Conservation (phyloP, 129 eudicot species). For the Flaveria robusta region DNA sequence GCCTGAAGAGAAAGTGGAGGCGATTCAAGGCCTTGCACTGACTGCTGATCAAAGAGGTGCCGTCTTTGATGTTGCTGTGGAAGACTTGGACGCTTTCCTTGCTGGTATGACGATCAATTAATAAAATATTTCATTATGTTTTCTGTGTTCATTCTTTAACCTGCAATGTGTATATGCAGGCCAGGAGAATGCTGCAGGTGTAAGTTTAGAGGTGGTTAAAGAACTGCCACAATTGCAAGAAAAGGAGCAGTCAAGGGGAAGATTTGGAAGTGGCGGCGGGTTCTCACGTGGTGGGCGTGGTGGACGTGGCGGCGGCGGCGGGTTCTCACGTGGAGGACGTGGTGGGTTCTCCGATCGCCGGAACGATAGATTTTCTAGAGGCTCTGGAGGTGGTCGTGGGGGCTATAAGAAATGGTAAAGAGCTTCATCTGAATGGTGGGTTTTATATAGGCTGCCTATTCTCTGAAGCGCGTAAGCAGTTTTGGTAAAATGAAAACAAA, state of each 20-base stretch:
- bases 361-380: constrained; percentile 36
- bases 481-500: constrained; percentile 39
- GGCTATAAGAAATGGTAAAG: constrained; percentile 54
- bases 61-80: constrained; percentile 69
- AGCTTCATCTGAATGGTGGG: neutral
- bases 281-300: constrained; percentile 43
- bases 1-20: constrained; percentile 81
- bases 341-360: constrained; percentile 47
- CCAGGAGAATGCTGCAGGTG: constrained; percentile 70
- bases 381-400: constrained; percentile 52
- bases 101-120: constrained; percentile 41
- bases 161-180: constrained; percentile 38
- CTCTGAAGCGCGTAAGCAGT: constrained; percentile 28
- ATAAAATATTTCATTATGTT: neutral
- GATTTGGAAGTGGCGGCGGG: constrained; percentile 54
- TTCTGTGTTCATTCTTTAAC: neutral
- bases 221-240: constrained; percentile 73
- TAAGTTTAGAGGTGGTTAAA: constrained; percentile 71
- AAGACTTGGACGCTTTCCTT: constrained; percentile 68
- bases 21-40: constrained; percentile 72
- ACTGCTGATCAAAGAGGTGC: constrained; percentile 86
- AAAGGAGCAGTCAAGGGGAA: constrained; percentile 55
- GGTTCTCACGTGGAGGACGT: constrained; percentile 45
- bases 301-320: constrained; percentile 42
- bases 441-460: neutral